phyloP scores from a whole-genome alignment of 78 protist species.

The Capsaspora owczarzaki region DNA sequence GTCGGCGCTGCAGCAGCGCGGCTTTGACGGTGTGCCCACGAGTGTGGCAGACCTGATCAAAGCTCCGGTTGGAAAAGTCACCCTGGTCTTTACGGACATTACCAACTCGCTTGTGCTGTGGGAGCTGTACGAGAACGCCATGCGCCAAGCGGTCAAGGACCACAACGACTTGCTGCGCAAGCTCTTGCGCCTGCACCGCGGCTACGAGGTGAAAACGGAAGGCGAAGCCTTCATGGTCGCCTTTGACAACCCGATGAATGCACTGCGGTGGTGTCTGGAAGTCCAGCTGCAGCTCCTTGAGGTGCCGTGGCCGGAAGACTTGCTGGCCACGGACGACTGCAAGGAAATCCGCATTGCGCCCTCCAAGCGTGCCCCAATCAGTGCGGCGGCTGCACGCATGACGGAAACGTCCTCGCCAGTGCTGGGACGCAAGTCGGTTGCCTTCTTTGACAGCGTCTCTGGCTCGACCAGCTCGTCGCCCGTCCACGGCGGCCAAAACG shows the following conservation, averaged over 20 bases:
- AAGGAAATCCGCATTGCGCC: too few relatives aligned
- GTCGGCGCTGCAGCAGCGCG: too few relatives aligned
- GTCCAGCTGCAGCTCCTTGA: constrained; percentile 21
- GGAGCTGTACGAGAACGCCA: constrained; percentile 19
- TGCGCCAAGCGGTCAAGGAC: constrained; percentile 22
- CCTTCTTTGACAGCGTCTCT: too few relatives aligned
- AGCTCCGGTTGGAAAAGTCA: constrained; percentile 30
- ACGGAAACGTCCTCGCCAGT: too few relatives aligned
- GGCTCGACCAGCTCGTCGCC: too few relatives aligned
- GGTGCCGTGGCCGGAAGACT: constrained; percentile 50
- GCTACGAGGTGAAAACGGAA: constrained; percentile 44
- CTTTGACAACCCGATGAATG: constrained; percentile 9
- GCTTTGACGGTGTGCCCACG: too few relatives aligned
- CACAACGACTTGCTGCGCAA: constrained; percentile 39
- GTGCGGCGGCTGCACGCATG: too few relatives aligned
- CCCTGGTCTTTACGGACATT: constrained; percentile 46
- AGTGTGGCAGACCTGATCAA: too few relatives aligned
- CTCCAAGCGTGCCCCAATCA: too few relatives aligned
- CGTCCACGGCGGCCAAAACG: not conserved
- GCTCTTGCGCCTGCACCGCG: not conserved
- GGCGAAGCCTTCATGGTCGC: constrained; percentile 68
- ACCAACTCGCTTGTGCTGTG: constrained; percentile 30
- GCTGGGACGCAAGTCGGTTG: too few relatives aligned
- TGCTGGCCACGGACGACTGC: constrained; percentile 4
- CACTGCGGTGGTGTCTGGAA: constrained; percentile 13